Evolutionary conservation across 1,284 basidiomycete genomes (phyloP).

Genomic region (Phellopilus nigrolimitatus): DNA sequence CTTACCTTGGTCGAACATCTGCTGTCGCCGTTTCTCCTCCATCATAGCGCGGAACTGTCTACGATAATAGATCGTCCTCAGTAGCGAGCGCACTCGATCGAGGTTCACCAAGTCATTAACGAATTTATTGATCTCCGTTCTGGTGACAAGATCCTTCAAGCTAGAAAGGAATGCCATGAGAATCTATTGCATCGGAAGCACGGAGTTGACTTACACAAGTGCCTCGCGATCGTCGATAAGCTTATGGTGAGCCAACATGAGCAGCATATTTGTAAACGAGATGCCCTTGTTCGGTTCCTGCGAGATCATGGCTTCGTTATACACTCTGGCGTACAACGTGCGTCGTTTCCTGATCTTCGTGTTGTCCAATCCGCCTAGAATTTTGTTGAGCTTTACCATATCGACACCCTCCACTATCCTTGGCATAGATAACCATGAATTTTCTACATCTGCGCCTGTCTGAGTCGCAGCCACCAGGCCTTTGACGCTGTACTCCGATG

Average conservation of each 20-base stretch:
- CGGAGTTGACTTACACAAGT: slow-evolving; percentile 56
- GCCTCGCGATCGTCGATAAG: slow-evolving; percentile 87
- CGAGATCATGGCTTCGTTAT: slow-evolving; percentile 79
- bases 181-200: not conserved
- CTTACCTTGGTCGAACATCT: slow-evolving; percentile 33
- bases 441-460: slow-evolving; percentile 29
- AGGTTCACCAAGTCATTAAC: slow-evolving; percentile 81
- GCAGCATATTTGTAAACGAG: slow-evolving; percentile 88
- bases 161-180: slow-evolving; percentile 36
- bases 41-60: slow-evolving; percentile 55
- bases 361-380: slow-evolving; percentile 65
- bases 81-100: slow-evolving; percentile 76
- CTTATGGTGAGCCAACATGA: slow-evolving; percentile 88
- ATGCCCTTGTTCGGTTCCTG: slow-evolving; percentile 76
- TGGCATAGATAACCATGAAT: slow-evolving; percentile 20
- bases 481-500: slow-evolving; percentile 56
- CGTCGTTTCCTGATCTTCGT: slow-evolving; percentile 59
- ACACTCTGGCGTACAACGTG: slow-evolving; percentile 68
- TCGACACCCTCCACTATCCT: slow-evolving; percentile 53
- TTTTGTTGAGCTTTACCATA: slow-evolving; percentile 52
- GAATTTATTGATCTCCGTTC: slow-evolving; percentile 73
- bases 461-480: slow-evolving; percentile 52
- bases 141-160: slow-evolving; percentile 72
- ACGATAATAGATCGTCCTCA: slow-evolving; percentile 72
- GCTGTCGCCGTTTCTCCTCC: slow-evolving; percentile 33